Base-by-base conservation (phyloP, 768 basidiomycete species). In the Porpolomopsis calyptriformis region DNA sequence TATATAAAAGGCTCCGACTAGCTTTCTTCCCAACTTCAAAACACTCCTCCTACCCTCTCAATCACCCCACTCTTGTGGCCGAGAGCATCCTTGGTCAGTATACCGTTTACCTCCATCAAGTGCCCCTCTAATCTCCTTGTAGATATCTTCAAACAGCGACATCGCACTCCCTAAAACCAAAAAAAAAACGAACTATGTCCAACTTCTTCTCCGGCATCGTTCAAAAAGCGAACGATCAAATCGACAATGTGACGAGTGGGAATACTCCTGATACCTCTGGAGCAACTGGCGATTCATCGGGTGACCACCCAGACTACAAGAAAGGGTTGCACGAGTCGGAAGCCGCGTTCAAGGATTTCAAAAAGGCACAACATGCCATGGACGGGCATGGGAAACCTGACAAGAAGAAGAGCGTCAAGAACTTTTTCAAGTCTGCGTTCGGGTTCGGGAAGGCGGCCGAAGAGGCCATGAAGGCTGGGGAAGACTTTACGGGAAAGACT, bases 361-460 rank as follows among this genome's bases (percentile, higher is more conserved):
- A 43, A 4, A 43, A 25, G n/a, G 42, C 42, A 29, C 6, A 12
- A 43, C 14, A n/a, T 27, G 8, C 18, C 29, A 14, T 6, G 31
- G 42, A 26, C 42, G 10, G 27, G 26, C 24, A 27, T 9, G 25
- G 6, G 12, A 43, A 43, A 16, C 11, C 14, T 3, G 20, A 9
- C 19, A 20, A 20, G 26, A 31, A n/a, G 18, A 33, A 29, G 26
- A 43, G 31, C 18, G 20, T 33, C n/a, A 11, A 9, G 42, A 20
- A 14, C 26, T 43, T 43, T 20, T 29, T 43, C 42, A 43, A 43
- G 29, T 43, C 42, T 2, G 29, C 29, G 29, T 43, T 43, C 20
- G 26, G 26, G 42, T 43, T 27, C 20, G 42, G 29, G n/a, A 33
- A 29, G 14, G 26, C 42, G 8, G 42, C 27, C 26, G 12, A n/a